A percentile compares a stretch with the other conserved stretches of the same genome.
These are phyloP conservation scores for Anthracocystis setariae DNA, from an alignment of 1,284 basidiomycete genomes.

Conservation along the genomic window DNA sequence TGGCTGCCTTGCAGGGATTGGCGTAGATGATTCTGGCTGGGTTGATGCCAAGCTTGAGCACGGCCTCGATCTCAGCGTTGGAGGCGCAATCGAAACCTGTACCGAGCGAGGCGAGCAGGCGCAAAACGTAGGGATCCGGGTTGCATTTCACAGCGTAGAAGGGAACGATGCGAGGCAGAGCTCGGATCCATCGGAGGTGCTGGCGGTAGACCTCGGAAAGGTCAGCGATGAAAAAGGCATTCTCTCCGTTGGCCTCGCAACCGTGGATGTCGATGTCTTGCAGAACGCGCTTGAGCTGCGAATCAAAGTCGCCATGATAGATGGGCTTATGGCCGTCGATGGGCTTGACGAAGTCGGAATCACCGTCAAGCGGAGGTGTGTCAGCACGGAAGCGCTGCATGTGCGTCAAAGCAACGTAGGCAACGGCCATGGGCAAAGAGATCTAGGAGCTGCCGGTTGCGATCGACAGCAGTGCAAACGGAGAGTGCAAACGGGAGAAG, in stretches of 20 bases:
- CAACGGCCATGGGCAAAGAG: constrained; percentile 40
- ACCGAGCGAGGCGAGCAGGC: constrained; percentile 87
- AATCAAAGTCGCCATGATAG: constrained; percentile 54
- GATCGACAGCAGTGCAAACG: constrained; percentile 32
- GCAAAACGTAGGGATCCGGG: constrained; percentile 91
- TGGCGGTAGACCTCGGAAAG: constrained; percentile 87
- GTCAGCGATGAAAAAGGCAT: constrained; percentile 96
- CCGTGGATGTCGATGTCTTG: constrained; percentile 67
- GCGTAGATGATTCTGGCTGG: constrained; percentile 88
- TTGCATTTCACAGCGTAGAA: constrained; percentile 96
- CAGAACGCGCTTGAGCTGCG: constrained; percentile 57
- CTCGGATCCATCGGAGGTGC: constrained; percentile 82
- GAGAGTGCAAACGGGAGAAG: no score
- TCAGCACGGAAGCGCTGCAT: constrained; percentile 46
- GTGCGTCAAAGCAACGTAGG: constrained; percentile 39
- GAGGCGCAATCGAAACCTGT: constrained; percentile 99
- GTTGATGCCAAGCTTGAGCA: constrained; percentile 76
- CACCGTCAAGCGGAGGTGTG: constrained; percentile 51
- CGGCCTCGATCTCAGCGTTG: constrained; percentile 86
- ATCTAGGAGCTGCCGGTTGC: constrained; percentile 21
- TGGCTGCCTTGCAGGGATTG: constrained; percentile 97
- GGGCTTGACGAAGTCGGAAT: constrained; percentile 45
- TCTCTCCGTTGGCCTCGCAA: constrained; percentile 78
- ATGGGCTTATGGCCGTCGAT: constrained; percentile 50
- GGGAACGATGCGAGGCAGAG: constrained; percentile 81